phyloP scores from a whole-genome alignment of 768 basidiomycete genomes.

The Hericium coralloides region DNA sequence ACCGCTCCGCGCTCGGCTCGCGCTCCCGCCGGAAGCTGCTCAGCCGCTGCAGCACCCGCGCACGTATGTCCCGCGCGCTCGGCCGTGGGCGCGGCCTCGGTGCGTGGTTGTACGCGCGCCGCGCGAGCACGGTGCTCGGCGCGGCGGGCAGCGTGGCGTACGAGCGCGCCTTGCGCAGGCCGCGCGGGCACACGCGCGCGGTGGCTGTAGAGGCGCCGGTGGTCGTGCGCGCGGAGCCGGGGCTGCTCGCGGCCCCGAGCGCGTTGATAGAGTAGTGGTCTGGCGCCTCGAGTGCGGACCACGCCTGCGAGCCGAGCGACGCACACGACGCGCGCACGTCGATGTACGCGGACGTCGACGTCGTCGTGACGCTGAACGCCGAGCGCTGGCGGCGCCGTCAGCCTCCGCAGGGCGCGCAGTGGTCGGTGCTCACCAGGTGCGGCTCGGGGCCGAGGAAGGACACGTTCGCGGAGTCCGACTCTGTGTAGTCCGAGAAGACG shows the following conservation, averaged over 20 bases:
- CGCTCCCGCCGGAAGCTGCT: slow-evolving; percentile 17
- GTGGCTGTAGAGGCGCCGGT: neutral
- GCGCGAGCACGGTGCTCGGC: slow-evolving; percentile 22
- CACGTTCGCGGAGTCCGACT: slow-evolving; percentile 4
- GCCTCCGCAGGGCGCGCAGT: too few relatives aligned
- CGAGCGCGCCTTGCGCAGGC: slow-evolving; percentile 2
- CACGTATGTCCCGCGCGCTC: neutral
- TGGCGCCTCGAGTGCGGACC: neutral
- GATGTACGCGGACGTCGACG: slow-evolving; percentile 26
- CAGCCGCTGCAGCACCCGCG: slow-evolving; percentile 16
- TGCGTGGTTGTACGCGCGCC: slow-evolving; percentile 20
- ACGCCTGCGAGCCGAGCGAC: neutral
- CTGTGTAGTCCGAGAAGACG: slow-evolving; percentile 7
- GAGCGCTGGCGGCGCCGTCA: slow-evolving; percentile 16
- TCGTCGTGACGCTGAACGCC: slow-evolving; percentile 27
- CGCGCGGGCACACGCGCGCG: neutral
- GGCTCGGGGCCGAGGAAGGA: slow-evolving; percentile 1
- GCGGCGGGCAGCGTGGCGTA: slow-evolving; percentile 16
- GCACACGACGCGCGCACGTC: slow-evolving; percentile 14
- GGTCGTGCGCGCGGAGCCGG: slow-evolving; percentile 3
- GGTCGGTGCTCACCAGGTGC: neutral
- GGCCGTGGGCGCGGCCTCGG: neutral
- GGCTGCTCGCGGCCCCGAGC: neutral
- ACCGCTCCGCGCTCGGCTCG: slow-evolving; percentile 14
- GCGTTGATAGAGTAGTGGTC: slow-evolving; percentile 10